A percentile compares a stretch with the other conserved stretches of the same genome.
These are phyloP conservation scores for Vigna trinervia DNA, from an alignment of 306 rosid species.

Conservation along the genomic window DNA sequence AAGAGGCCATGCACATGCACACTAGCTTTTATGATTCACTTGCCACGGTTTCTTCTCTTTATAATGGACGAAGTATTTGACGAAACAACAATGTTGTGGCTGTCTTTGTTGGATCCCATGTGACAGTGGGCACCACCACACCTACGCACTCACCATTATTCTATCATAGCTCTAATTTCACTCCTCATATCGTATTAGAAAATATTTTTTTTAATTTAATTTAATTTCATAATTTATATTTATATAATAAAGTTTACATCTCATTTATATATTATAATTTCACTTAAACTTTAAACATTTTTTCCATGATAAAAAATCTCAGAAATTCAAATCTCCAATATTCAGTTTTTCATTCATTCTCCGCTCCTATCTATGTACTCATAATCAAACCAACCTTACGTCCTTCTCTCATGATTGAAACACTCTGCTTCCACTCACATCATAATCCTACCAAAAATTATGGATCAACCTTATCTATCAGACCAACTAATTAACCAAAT, in stretches of 20 bases:
- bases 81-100: conserved; percentile 23
- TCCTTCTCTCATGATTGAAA: conserved; percentile 43
- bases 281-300: too few relatives aligned
- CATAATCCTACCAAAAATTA: conserved; percentile 38
- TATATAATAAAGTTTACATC: too few relatives aligned
- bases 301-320: too few relatives aligned
- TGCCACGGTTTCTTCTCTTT: conserved; percentile 1
- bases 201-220: too few relatives aligned
- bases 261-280: too few relatives aligned
- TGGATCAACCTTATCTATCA: not conserved
- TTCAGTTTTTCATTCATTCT: not conserved
- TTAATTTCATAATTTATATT: too few relatives aligned
- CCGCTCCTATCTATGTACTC: too few relatives aligned
- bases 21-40: conserved; percentile 18
- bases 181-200: too few relatives aligned
- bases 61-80: not conserved
- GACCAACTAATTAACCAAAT: not conserved
- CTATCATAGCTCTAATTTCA: too few relatives aligned
- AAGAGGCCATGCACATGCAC: conserved; percentile 25
- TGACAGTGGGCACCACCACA: conserved; percentile 67
- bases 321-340: too few relatives aligned
- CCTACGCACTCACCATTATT: conserved; percentile 1
- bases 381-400: not conserved
- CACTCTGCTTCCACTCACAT: conserved; percentile 42
- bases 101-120: conserved; percentile 51